Evolutionary conservation across 1,284 basidiomycete genomes (phyloP), one percentile per base, ranked within the genome.

Genomic region (Ustilago bromivora): DNA sequence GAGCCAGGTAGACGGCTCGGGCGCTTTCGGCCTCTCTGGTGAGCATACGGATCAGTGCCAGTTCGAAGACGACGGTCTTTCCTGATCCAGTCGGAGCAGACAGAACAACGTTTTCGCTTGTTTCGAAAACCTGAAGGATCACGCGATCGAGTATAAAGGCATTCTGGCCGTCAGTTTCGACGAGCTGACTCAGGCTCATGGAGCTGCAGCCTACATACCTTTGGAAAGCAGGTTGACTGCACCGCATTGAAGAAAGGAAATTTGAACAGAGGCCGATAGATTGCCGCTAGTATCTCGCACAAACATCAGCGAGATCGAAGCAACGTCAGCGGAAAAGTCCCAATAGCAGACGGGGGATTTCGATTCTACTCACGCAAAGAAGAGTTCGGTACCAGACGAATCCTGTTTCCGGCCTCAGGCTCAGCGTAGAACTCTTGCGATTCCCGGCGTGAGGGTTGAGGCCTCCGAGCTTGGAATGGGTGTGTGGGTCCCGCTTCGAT

Each of bases 221-320:
- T 89, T 60, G 93, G 90, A 76, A 93, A 93, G 80, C 93, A 94
- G 36, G 88, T 89, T 10, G 93, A 94, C 81, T 98, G 95, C 15
- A 97, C 91, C 1, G 92, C 91, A 84, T 98, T 98, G 89, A 97
- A 96, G 1, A 92, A 90, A 0, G 91, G 91, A 76, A 96, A 96
- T 79, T 92, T 92, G 89, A 96, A 97, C 1, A 95, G 87, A 0
- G 89, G 87, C 9, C 92, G 90, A 85, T 92, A 95, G 23, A 91
- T 89, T 78, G 95, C 93, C 57, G 94, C 95, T 96, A 43, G 40
- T 8, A 49, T 28, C 13, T 11, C 9, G 7, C 28, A 11, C n/a
- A 19, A 49, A 15, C 40, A 41, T 15, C 1, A 41, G 17, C 13
- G 13, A 15, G 13, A 15, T 17, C 46, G 11, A 36, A 8, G 52